Evolutionary conservation across 2,329 filamentous ascomycete species (phyloP).

Genomic region (Xylariaceae sp.): DNA sequence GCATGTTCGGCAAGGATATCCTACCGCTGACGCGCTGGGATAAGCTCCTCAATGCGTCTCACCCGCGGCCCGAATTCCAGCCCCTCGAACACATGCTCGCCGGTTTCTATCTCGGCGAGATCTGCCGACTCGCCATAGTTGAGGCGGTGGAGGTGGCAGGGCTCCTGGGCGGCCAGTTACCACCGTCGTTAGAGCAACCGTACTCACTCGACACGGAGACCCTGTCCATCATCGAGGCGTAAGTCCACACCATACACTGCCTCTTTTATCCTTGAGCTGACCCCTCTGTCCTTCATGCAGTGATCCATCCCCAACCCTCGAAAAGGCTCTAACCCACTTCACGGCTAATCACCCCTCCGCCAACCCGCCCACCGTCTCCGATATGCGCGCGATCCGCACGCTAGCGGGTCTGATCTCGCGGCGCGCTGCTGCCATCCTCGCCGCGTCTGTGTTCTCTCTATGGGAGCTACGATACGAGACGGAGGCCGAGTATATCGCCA

Average conservation of each 20-base stretch:
- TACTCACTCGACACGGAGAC: constrained; percentile 66
- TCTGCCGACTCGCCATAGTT: constrained; percentile 59
- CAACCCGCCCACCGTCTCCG: constrained; percentile 40
- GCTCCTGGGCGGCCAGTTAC: constrained; percentile 59
- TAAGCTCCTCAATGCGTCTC: constrained; percentile 51
- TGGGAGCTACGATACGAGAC: constrained; percentile 59
- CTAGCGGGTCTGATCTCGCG: constrained; percentile 59
- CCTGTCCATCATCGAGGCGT: constrained; percentile 61
- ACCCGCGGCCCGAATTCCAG: constrained; percentile 48
- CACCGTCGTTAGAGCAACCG: constrained; percentile 52
- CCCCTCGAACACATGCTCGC: constrained; percentile 55
- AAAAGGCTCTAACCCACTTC: constrained; percentile 52
- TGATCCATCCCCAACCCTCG: constrained; percentile 47
- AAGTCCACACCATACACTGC: constrained; percentile 31
- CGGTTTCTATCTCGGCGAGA: constrained; percentile 69
- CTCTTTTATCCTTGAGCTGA: constrained; percentile 5
- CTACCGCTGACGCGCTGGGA: constrained; percentile 67
- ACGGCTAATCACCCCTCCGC: constrained; percentile 51
- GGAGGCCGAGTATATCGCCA: constrained; percentile 42
- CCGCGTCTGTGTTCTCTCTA: constrained; percentile 60
- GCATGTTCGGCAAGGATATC: constrained; percentile 65
- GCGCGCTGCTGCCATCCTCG: constrained; percentile 62
- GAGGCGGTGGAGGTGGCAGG: constrained; percentile 60
- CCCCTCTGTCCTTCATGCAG: constrained; percentile 35
- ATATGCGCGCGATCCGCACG: constrained; percentile 55